Evolutionary conservation across 1,284 basidiomycete species (phyloP), one percentile per base, ranked within the genome.

Genomic region (Cryptococcus depauperatus): DNA sequence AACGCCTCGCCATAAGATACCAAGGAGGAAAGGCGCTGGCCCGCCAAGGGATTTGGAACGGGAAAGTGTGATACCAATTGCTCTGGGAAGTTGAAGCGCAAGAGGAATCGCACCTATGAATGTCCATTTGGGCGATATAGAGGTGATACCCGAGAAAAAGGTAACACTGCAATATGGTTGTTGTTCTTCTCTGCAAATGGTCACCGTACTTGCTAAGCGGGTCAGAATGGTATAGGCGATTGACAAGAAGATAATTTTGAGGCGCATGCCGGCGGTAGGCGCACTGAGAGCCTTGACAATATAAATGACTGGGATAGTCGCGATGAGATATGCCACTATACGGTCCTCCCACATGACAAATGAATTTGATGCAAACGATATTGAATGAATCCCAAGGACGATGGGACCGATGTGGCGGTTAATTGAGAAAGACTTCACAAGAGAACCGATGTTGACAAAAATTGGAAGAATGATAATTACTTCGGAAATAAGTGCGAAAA

Each of bases 261-360:
- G 72, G n/a, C 85, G 80, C 42, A 92, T 75, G 16, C 79, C 77
- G 0, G 76, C 55, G 4, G 79, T 82, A 0, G 85, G 83, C 0
- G 84, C 83, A 1, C 75, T 72, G 18, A 73, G 72, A 32, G 84
- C 71, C 55, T 82, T 70, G 49, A 75, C 72, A 0, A 82, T 76
- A 21, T 79, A 69, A 28, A 85, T 68, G 35, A 82, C 75, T 1
- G 70, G 55, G 19, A 69, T 52, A 11, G 84, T 77, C 40, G 82
- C 67, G 41, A 83, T 73, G 42, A 95, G 76, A 75, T 82, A 91
- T 2, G 80, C 77, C 6, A 85, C 76, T 43, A 89, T 75, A 28
- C 79, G 78, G 65, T 97, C 92, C 76, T 98, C 95, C 85, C 90
- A 96, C 64, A 98, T 80, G 26, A 86, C 86, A 73, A 88, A 95